Base-by-base conservation (phyloP, 2,329 filamentous ascomycete species). In the Exophiala sideris region DNA sequence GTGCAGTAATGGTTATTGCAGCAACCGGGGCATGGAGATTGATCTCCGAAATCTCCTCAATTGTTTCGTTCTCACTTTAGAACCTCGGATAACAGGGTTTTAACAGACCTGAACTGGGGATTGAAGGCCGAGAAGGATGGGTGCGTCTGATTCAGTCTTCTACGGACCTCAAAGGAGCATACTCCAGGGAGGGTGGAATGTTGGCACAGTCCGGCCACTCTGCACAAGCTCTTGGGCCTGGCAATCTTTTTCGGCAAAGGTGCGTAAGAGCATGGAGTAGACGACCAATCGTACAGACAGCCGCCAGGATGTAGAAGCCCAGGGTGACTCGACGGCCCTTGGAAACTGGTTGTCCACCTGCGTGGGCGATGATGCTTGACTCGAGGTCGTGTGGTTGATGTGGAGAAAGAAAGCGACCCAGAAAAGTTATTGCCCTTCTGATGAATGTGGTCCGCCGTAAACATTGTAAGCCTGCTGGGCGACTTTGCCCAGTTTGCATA, bases 241-340 rank as follows among this genome's bases (percentile, higher is more conserved):
- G 1, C 18, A 21, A 18, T 53, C 44, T 44, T 32, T n/a, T 20
- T 29, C 34, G 32, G n/a, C 36, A 21, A 48, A 48, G 29, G 18
- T 44, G 9, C 21, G 11, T 20, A 29, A 35, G 36, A 53, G 48
- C 36, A 53, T 40, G 24, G 20, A 36, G 11, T 44, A 53, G 5
- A 16, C 18, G 24, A 48, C 11, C 35, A 46, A 46, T 21, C 5
- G 29, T 45, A 10, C 18, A 33, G 10, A 45, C 9, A 0, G 32
- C 44, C 12, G 24, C 48, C 11, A 52, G n/a, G 12, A 29, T 11
- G 20, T 53, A 33, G 11, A 58, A 34, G 20, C 55, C 55, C 12
- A 55, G 48, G 2, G 52, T n/a, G 14, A 48, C 45, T 14, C 35
- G 47, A 35, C 55, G 55, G 18, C 55, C 55, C 29, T 51, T 55